Conservation (phyloP, 768 basidiomycete species). For the Auriscalpium orientale region DNA sequence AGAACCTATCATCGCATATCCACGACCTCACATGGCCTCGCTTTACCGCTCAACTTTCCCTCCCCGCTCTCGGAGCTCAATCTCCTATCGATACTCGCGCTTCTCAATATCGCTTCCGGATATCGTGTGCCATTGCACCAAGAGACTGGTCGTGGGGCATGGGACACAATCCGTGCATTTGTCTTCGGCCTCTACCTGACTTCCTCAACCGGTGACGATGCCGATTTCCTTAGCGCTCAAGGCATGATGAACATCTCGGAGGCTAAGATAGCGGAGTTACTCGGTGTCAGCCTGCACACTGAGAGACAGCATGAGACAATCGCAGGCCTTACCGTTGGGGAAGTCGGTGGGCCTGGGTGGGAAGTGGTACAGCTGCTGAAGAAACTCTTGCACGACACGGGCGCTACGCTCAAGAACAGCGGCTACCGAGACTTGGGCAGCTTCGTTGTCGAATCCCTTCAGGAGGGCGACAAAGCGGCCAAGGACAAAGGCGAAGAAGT, state of each 20-base stretch:
- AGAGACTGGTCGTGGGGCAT: slow-evolving; percentile 72
- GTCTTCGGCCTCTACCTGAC: slow-evolving; percentile 66
- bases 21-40: slow-evolving; percentile 51
- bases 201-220: slow-evolving; percentile 44
- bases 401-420: slow-evolving; percentile 45
- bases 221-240: slow-evolving; percentile 54
- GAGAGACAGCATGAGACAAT: slow-evolving; percentile 67
- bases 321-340: slow-evolving; percentile 63
- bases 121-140: slow-evolving; percentile 69
- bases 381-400: slow-evolving; percentile 63
- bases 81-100: slow-evolving; percentile 65
- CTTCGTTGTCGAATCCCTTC: slow-evolving; percentile 66
- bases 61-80: slow-evolving; percentile 72
- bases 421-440: slow-evolving; percentile 67
- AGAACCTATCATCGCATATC: slow-evolving; percentile 56
- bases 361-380: slow-evolving; percentile 66
- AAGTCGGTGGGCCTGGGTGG: slow-evolving; percentile 67
- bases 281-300: slow-evolving; percentile 60
- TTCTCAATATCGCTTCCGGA: slow-evolving; percentile 80
- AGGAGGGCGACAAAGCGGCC: slow-evolving; percentile 36
- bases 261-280: slow-evolving; percentile 61
- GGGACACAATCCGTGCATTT: slow-evolving; percentile 74
- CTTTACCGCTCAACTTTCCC: slow-evolving; percentile 74
- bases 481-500: slow-evolving; percentile 24
- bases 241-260: slow-evolving; percentile 52